Evolutionary conservation across 2,329 filamentous ascomycete species (phyloP).

Genomic region (Hysterium pulicare): DNA sequence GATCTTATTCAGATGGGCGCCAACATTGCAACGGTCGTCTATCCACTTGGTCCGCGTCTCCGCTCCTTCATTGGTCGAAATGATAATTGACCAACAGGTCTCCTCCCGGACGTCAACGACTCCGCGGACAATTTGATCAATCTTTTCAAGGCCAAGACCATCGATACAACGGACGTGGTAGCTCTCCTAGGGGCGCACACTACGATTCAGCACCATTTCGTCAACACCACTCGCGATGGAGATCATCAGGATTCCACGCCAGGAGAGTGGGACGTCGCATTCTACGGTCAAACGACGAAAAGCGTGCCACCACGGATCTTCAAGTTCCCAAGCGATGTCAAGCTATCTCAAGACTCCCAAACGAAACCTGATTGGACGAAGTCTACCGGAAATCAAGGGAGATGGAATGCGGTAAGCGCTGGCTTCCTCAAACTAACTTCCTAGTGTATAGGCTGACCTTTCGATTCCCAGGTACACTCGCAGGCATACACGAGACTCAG

Average conservation of each 20-base stretch:
- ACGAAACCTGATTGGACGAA: constrained; percentile 31
- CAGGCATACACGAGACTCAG: constrained; percentile 54
- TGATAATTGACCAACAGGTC: constrained; percentile 32
- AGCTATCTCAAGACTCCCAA: constrained; percentile 30
- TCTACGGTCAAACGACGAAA: constrained; percentile 33
- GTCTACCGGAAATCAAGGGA: constrained; percentile 24
- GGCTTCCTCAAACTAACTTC: background rate
- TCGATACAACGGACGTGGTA: constrained; percentile 35
- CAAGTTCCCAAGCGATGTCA: constrained; percentile 36
- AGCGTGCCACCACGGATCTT: constrained; percentile 29
- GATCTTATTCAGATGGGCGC: constrained; percentile 40
- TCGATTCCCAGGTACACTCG: constrained; percentile 43
- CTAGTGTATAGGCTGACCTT: background rate
- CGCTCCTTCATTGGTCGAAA: constrained; percentile 38
- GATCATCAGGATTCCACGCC: constrained; percentile 37
- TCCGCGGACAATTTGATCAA: constrained; percentile 32
- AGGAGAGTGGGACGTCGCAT: constrained; percentile 36
- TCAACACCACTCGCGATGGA: constrained; percentile 27
- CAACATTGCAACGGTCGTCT: constrained; percentile 37
- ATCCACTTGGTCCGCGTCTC: constrained; percentile 38
- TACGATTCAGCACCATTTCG: constrained; percentile 36
- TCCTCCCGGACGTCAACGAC: constrained; percentile 32
- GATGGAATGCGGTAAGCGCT: constrained; percentile 33
- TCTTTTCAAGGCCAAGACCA: constrained; percentile 38
- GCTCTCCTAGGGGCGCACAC: constrained; percentile 38